Conservation (phyloP, 768 basidiomycete genomes). For the Hypsizygus marmoreus region DNA sequence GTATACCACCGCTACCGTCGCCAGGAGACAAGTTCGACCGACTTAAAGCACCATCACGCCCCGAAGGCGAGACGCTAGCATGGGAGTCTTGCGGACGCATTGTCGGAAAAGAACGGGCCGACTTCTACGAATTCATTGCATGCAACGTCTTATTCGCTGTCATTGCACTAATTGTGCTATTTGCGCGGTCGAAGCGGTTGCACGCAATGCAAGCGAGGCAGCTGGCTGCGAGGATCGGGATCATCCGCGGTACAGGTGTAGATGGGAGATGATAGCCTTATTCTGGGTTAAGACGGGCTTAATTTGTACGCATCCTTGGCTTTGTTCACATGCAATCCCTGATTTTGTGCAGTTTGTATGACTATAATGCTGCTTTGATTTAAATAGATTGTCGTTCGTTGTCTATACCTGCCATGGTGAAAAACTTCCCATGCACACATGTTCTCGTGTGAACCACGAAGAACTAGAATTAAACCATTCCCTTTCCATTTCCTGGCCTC, state of each 20-base stretch:
- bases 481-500: too few relatives aligned
- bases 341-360: too few relatives aligned
- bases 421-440: too few relatives aligned
- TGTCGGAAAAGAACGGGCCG: constrained; percentile 71
- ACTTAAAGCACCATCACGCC: constrained; percentile 19
- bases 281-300: constrained; percentile 6
- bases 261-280: constrained; percentile 13
- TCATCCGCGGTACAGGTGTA: constrained; percentile 44
- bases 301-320: constrained; percentile 9
- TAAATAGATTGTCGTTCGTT: too few relatives aligned
- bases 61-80: constrained; percentile 66
- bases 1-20: constrained; percentile 22
- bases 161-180: constrained; percentile 63
- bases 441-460: too few relatives aligned
- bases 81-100: constrained; percentile 96
- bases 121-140: constrained; percentile 90
- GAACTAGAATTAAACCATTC: too few relatives aligned
- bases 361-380: not conserved
- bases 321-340: too few relatives aligned
- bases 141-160: constrained; percentile 77
- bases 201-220: constrained; percentile 77
- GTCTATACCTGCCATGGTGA: too few relatives aligned
- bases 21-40: constrained; percentile 14
- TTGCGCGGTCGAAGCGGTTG: constrained; percentile 67
- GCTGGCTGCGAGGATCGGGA: constrained; percentile 84